These are phyloP conservation scores for Amphirosellinia nigrospora DNA, from an alignment of 495 filamentous ascomycete genomes.

Conservation along the genomic window DNA sequence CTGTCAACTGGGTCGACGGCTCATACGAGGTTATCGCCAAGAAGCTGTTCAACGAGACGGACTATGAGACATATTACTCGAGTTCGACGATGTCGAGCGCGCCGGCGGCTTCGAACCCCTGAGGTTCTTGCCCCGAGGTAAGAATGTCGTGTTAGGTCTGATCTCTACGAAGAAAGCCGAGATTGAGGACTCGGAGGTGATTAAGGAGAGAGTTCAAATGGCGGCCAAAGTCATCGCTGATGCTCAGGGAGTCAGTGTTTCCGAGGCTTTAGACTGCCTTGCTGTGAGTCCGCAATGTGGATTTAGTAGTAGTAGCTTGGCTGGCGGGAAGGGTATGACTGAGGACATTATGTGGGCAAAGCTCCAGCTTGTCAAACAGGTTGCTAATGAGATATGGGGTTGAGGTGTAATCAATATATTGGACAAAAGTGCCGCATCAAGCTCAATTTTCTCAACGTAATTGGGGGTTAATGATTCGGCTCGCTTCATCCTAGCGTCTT, in stretches of 20 bases:
- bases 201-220: conserved; percentile 67
- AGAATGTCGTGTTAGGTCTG: conserved; percentile 79
- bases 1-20: conserved; percentile 77
- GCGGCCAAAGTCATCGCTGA: conserved; percentile 72
- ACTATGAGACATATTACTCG: conserved; percentile 82
- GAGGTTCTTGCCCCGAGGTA: conserved; percentile 69
- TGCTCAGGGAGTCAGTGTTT: conserved; percentile 63
- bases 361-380: conserved; percentile 66
- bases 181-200: conserved; percentile 72
- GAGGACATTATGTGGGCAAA: conserved; percentile 72
- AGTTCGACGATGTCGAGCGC: conserved; percentile 78
- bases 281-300: conserved; percentile 80
- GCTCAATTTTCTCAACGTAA: conserved; percentile 18
- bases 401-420: conserved; percentile 34
- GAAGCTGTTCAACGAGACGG: conserved; percentile 77
- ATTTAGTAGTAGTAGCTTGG: conserved; percentile 72
- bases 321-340: conserved; percentile 67
- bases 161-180: conserved; percentile 75
- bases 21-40: conserved; percentile 79
- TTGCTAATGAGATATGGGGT: conserved; percentile 71
- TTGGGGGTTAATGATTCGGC: conserved; percentile 12
- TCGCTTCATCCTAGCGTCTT: conserved; percentile 20
- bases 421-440: background rate
- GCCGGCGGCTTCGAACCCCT: conserved; percentile 82
- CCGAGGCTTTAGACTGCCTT: conserved; percentile 70